A percentile compares a stretch with the other conserved stretches of the same genome.
phyloP scores from a whole-genome alignment of 2,329 filamentous ascomycete species.

The Fusarium setosum region DNA sequence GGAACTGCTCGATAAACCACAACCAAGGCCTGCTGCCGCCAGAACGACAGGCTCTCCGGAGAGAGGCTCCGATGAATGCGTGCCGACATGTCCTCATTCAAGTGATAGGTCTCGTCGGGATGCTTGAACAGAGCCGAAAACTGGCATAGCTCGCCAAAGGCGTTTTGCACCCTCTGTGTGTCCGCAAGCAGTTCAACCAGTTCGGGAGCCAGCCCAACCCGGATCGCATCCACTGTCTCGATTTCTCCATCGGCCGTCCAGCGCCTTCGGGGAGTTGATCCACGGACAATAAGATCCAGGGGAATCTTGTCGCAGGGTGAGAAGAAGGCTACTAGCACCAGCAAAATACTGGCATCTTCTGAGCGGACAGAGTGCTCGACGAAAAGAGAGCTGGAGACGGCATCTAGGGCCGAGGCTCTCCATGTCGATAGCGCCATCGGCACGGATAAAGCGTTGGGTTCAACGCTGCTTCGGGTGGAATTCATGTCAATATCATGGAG shows the following conservation, averaged over 20 bases:
- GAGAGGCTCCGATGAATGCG: slow-evolving; percentile 22
- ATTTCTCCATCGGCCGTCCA: slow-evolving; percentile 33
- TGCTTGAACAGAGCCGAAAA: slow-evolving; percentile 18
- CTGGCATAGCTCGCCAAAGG: slow-evolving; percentile 23
- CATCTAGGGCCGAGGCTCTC: slow-evolving; percentile 31
- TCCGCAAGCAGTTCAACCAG: slow-evolving; percentile 24
- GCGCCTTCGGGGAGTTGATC: slow-evolving; percentile 38
- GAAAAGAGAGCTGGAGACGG: slow-evolving; percentile 24
- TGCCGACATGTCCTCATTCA: slow-evolving; percentile 31
- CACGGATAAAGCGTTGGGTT: not conserved
- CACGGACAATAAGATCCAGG: slow-evolving; percentile 33
- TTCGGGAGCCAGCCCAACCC: slow-evolving; percentile 16
- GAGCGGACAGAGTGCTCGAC: slow-evolving; percentile 20
- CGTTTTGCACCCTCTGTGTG: slow-evolving; percentile 8
- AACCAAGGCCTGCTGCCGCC: slow-evolving; percentile 33
- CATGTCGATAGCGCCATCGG: slow-evolving; percentile 27
- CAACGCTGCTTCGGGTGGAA: slow-evolving; percentile 1
- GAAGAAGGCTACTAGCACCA: slow-evolving; percentile 36
- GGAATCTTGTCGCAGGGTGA: slow-evolving; percentile 32
- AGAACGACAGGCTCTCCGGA: slow-evolving; percentile 23
- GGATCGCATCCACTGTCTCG: slow-evolving; percentile 48
- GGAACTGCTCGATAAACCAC: slow-evolving; percentile 34
- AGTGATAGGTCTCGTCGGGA: slow-evolving; percentile 27
- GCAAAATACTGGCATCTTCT: slow-evolving; percentile 32
- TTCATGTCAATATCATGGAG: slow-evolving; percentile 1